These are phyloP conservation scores for Irpex rosettiformis DNA, from an alignment of 1,284 basidiomycete species.

Conservation along the genomic window DNA sequence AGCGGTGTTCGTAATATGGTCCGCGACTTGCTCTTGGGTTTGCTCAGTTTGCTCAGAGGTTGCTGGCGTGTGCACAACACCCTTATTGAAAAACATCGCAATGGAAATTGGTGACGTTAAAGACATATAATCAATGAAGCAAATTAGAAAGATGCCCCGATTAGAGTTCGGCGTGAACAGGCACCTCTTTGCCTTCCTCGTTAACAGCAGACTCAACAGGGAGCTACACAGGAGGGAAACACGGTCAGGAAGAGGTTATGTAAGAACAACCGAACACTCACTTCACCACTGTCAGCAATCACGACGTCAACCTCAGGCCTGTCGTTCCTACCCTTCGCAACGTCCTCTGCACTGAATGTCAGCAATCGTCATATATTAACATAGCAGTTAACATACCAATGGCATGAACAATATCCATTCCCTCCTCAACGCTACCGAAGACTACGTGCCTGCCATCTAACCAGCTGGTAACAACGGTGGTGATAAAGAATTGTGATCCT, in stretches of 20 bases:
- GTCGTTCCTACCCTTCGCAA: constrained; percentile 65
- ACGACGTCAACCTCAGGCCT: constrained; percentile 70
- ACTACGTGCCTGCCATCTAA: constrained; percentile 82
- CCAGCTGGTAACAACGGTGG: constrained; percentile 75
- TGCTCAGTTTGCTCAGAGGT: background rate
- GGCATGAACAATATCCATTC: constrained; percentile 77
- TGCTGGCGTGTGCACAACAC: background rate
- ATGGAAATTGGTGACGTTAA: constrained; percentile 45
- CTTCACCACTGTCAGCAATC: constrained; percentile 84
- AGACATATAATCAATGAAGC: constrained; percentile 38
- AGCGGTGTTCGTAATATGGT: constrained; percentile 20
- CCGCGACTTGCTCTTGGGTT: constrained; percentile 5
- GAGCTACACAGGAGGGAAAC: constrained; percentile 43
- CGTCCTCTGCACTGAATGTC: constrained; percentile 56
- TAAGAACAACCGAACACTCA: constrained; percentile 30
- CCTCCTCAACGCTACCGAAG: constrained; percentile 87
- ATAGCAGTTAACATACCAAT: constrained; percentile 54
- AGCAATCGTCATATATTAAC: constrained; percentile 7
- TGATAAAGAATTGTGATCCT: constrained; percentile 90
- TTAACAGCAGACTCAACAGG: constrained; percentile 57
- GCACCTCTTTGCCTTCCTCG: constrained; percentile 81
- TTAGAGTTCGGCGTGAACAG: constrained; percentile 89
- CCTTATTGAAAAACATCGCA: constrained; percentile 20
- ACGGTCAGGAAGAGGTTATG: background rate
- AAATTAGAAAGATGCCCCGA: constrained; percentile 12